Conservation (phyloP, 2,329 filamentous ascomycete genomes). For the Aspergillus sclerotialis region DNA sequence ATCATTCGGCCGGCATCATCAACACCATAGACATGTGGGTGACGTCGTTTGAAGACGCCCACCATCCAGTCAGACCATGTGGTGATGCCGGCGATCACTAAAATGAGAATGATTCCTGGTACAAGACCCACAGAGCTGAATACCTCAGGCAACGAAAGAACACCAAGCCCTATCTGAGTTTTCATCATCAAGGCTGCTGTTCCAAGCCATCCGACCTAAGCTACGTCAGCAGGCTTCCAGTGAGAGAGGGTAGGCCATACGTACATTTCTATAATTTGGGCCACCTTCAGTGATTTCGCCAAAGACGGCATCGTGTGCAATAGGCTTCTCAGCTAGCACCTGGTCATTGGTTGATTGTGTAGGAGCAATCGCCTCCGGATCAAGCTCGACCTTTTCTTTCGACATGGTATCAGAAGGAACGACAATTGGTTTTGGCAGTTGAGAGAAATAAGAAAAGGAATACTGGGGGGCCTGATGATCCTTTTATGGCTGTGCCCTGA, state of each 20-base stretch:
- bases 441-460: too few species aligned
- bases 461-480: too few species aligned
- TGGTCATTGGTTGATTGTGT: not conserved
- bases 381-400: too few species aligned
- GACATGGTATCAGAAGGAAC: too few species aligned
- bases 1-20: conserved; percentile 50
- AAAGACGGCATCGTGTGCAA: conserved; percentile 23
- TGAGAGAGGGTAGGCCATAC: not conserved
- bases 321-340: not conserved
- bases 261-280: conserved; percentile 23
- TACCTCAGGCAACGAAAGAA: conserved; percentile 42
- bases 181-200: conserved; percentile 41
- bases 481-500: too few species aligned
- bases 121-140: conserved; percentile 42
- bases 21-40: conserved; percentile 51
- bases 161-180: conserved; percentile 38
- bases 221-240: conserved; percentile 1
- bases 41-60: conserved; percentile 45
- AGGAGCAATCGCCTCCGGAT: not conserved
- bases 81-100: conserved; percentile 37
- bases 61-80: conserved; percentile 46
- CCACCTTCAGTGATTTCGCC: conserved; percentile 23
- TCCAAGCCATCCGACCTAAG: conserved; percentile 38
- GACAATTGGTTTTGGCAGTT: too few species aligned
- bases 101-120: conserved; percentile 40